A percentile compares a stretch with the other conserved stretches of the same genome.
Conservation (phyloP, 805 yeast species). For the Barnettozyma californica region DNA sequence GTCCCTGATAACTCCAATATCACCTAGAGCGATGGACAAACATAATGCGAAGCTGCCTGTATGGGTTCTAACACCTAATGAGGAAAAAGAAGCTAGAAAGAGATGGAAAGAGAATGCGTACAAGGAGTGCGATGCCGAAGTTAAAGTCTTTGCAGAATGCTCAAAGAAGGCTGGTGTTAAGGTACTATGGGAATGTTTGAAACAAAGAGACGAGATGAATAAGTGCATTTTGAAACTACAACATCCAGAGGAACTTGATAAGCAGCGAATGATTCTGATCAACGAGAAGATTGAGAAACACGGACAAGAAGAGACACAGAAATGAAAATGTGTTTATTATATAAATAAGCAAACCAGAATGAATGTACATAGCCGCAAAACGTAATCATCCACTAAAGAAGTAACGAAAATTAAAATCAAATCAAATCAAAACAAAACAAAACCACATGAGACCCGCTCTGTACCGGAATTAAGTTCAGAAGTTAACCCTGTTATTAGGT, state of each 20-base stretch:
- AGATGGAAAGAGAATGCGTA: constrained; percentile 67
- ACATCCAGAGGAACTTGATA: constrained; percentile 58
- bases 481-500: constrained; percentile 19
- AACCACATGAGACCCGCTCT: background rate
- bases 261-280: constrained; percentile 60
- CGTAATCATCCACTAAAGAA: background rate
- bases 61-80: constrained; percentile 74
- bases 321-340: background rate
- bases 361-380: constrained; percentile 3
- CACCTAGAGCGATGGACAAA: constrained; percentile 15
- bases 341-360: background rate
- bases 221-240: constrained; percentile 61
- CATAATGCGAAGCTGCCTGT: constrained; percentile 46
- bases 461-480: background rate
- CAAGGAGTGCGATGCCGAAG: constrained; percentile 60
- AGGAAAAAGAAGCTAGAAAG: constrained; percentile 66
- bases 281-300: constrained; percentile 44
- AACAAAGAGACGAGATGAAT: constrained; percentile 51
- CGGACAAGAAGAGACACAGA: background rate
- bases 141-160: constrained; percentile 64
- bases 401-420: no score
- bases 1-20: background rate
- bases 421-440: background rate
- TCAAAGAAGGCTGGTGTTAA: constrained; percentile 57
- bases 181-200: constrained; percentile 61